A percentile compares a stretch with the other conserved stretches of the same genome.
Conservation (phyloP, 2,329 filamentous ascomycete genomes). For the Aspergillus tubingensis region DNA sequence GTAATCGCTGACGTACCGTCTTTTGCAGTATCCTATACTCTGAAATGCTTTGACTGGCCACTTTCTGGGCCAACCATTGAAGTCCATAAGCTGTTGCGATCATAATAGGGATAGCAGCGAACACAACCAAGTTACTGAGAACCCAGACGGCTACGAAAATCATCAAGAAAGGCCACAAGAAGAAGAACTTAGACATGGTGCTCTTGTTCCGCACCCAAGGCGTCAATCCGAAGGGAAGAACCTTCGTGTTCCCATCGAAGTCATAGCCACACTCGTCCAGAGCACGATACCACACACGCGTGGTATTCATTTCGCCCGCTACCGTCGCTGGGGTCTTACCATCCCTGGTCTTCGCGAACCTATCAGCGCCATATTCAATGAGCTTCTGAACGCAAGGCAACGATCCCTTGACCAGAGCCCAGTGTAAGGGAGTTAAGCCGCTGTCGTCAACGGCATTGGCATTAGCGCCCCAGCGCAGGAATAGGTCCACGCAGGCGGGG, state of each 20-base stretch:
- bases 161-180: slow-evolving; percentile 81
- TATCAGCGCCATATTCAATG: slow-evolving; percentile 91
- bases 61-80: slow-evolving; percentile 75
- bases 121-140: slow-evolving; percentile 72
- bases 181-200: slow-evolving; percentile 83
- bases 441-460: slow-evolving; percentile 88
- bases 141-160: slow-evolving; percentile 71
- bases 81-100: slow-evolving; percentile 65
- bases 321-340: slow-evolving; percentile 88
- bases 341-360: slow-evolving; percentile 83
- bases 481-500: slow-evolving; percentile 86
- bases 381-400: slow-evolving; percentile 88
- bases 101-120: slow-evolving; percentile 72
- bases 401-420: slow-evolving; percentile 93
- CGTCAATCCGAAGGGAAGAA: slow-evolving; percentile 71
- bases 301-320: slow-evolving; percentile 86
- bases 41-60: slow-evolving; percentile 77
- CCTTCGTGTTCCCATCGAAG: slow-evolving; percentile 70
- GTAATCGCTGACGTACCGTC: slow-evolving; percentile 61
- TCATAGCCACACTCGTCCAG: slow-evolving; percentile 83
- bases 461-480: slow-evolving; percentile 91
- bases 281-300: slow-evolving; percentile 77
- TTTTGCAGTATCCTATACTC: slow-evolving; percentile 90
- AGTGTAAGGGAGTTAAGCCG: slow-evolving; percentile 92
- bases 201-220: slow-evolving; percentile 72